These are phyloP conservation scores for Penicillium sp. DNA, from an alignment of 2,329 filamentous ascomycete genomes.

Conservation along the genomic window DNA sequence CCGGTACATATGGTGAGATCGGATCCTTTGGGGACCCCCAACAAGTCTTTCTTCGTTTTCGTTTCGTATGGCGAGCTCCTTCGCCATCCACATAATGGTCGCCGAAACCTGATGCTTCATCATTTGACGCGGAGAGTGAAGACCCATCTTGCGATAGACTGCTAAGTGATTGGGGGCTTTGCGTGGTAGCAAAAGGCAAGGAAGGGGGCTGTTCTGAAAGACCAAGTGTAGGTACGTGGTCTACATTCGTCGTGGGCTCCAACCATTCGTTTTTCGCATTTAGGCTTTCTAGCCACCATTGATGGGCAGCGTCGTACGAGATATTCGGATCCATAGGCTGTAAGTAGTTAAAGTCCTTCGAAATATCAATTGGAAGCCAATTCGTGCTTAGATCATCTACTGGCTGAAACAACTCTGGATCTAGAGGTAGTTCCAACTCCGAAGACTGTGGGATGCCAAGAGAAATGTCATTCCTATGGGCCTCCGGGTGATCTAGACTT, in stretches of 20 bases:
- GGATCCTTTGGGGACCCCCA: slow-evolving; percentile 10
- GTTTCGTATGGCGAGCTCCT: slow-evolving; percentile 23
- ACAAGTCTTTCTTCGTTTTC: slow-evolving; percentile 21
- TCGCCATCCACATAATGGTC: slow-evolving; percentile 28
- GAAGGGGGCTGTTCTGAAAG: slow-evolving; percentile 19
- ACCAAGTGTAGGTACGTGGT: slow-evolving; percentile 16
- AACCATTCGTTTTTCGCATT: slow-evolving; percentile 24
- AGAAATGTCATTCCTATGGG: slow-evolving; percentile 6
- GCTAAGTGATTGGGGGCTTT: slow-evolving; percentile 20
- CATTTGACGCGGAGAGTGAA: slow-evolving; percentile 18
- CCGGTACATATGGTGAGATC: slow-evolving; percentile 2
- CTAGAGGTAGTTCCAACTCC: slow-evolving; percentile 22
- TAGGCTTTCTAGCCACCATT: slow-evolving; percentile 17
- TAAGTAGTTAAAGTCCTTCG: slow-evolving; percentile 18
- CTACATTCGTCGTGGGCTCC: slow-evolving; percentile 22
- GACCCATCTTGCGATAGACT: slow-evolving; percentile 22
- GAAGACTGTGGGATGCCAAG: slow-evolving; percentile 20
- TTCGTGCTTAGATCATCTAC: slow-evolving; percentile 31
- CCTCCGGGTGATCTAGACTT: neutral
- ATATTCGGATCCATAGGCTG: slow-evolving; percentile 13
- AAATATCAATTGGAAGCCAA: slow-evolving; percentile 33
- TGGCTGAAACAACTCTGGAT: slow-evolving; percentile 24
- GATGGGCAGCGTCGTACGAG: slow-evolving; percentile 19
- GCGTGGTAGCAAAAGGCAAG: slow-evolving; percentile 16
- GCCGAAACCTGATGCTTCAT: slow-evolving; percentile 21